A percentile compares a stretch with the other conserved stretches of the same genome.
These are phyloP conservation scores for Thielaviopsis euricoi DNA, from an alignment of 2,329 filamentous ascomycete genomes.

Conservation along the genomic window DNA sequence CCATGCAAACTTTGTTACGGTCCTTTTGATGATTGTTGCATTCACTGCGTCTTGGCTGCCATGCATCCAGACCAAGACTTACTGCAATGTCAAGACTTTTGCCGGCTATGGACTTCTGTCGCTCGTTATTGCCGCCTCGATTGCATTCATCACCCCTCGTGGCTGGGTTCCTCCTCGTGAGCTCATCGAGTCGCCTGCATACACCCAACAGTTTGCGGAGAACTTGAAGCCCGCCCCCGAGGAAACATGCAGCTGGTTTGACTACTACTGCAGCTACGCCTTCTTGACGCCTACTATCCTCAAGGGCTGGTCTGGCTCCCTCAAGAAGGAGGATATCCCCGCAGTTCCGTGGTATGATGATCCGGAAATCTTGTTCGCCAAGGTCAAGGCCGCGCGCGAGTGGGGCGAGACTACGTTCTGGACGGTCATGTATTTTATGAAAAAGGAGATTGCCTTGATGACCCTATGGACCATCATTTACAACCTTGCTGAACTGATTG, in stretches of 20 bases:
- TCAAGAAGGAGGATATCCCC: constrained; percentile 32
- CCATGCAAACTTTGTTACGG: constrained; percentile 30
- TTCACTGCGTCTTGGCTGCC: constrained; percentile 24
- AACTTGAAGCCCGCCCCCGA: constrained; percentile 27
- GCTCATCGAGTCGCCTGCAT: constrained; percentile 6
- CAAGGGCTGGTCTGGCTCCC: constrained; percentile 26
- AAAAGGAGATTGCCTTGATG: constrained; percentile 28
- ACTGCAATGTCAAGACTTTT: constrained; percentile 16
- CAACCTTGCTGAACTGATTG: constrained; percentile 30
- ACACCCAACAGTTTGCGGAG: constrained; percentile 1
- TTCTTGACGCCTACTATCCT: constrained; percentile 34
- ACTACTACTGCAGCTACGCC: constrained; percentile 33
- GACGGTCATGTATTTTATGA: constrained; percentile 29
- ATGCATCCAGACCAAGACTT: constrained; percentile 23
- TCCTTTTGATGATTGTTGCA: constrained; percentile 22
- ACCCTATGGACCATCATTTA: constrained; percentile 22
- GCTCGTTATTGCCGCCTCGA: constrained; percentile 20
- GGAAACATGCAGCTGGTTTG: constrained; percentile 37
- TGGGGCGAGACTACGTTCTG: constrained; percentile 27
- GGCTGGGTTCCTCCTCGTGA: constrained; percentile 30
- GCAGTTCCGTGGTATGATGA: constrained; percentile 38
- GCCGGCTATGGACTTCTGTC: constrained; percentile 13
- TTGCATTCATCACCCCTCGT: constrained; percentile 30
- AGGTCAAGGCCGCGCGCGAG: constrained; percentile 26
- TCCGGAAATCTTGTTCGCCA: constrained; percentile 29